phyloP scores from a whole-genome alignment of 495 filamentous ascomycete genomes.

The Aspergillus affinis region DNA sequence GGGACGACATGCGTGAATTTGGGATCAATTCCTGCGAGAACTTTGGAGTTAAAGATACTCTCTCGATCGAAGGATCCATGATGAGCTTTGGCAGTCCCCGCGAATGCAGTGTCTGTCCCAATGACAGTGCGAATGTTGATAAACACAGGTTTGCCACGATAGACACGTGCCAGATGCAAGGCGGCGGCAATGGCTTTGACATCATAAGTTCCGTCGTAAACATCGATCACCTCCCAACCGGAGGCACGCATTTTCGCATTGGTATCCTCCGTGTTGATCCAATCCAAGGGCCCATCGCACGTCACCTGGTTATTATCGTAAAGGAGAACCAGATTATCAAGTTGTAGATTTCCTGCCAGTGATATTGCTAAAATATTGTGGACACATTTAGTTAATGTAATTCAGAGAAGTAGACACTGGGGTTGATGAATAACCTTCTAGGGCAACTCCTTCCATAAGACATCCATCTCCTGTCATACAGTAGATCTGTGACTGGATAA shows the following conservation, averaged over 20 bases:
- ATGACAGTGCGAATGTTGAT: conserved; percentile 24
- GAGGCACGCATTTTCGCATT: conserved; percentile 34
- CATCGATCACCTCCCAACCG: neutral
- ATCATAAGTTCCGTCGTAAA: neutral
- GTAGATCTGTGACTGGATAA: conserved; percentile 36
- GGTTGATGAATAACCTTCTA: too few relatives aligned
- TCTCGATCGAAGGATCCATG: neutral
- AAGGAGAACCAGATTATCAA: conserved; percentile 52
- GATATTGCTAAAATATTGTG: too few relatives aligned
- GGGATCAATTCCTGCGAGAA: too few relatives aligned
- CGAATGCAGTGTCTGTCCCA: conserved; percentile 35
- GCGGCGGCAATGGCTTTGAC: neutral
- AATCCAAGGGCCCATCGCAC: conserved; percentile 29
- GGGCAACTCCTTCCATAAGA: conserved; percentile 55
- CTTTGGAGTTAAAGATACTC: too few relatives aligned
- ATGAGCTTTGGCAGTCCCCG: neutral
- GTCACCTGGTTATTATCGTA: conserved; percentile 59
- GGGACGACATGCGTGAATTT: neutral
- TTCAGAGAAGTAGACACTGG: too few relatives aligned
- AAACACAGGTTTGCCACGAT: neutral
- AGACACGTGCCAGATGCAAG: neutral
- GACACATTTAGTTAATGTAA: too few relatives aligned
- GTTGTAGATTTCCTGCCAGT: too few relatives aligned
- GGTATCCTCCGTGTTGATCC: conserved; percentile 46
- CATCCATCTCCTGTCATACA: conserved; percentile 58